Conservation (phyloP, 495 filamentous ascomycete genomes). For the Neurospora sp. region DNA sequence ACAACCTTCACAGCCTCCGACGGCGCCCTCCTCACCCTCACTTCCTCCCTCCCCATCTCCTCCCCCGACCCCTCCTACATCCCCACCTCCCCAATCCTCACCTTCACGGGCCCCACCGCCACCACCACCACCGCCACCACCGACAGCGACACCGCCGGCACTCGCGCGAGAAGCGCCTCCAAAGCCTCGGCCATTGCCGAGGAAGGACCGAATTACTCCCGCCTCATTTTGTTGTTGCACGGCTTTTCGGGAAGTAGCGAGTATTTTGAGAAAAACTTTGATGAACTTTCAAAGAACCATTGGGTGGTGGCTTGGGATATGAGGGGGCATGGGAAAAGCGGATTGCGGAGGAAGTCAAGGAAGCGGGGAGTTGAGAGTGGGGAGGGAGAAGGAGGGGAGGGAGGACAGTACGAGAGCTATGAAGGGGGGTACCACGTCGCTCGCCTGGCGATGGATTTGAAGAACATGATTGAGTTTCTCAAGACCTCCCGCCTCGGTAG, state of each 20-base stretch:
- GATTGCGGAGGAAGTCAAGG: neutral
- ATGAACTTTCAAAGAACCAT: conserved; percentile 8
- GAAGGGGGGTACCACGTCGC: conserved; percentile 34
- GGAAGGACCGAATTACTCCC: neutral
- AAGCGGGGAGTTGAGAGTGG: neutral
- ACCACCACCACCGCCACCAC: neutral
- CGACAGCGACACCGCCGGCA: neutral
- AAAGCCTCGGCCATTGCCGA: neutral
- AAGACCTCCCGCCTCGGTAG: conserved; percentile 9
- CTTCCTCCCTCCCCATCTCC: conserved; percentile 16
- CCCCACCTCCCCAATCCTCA: neutral
- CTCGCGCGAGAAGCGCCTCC: neutral
- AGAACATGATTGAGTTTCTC: conserved; percentile 16
- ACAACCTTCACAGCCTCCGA: conserved; percentile 21
- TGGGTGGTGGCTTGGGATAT: conserved; percentile 35
- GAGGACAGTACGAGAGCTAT: neutral
- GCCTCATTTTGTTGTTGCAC: conserved; percentile 28
- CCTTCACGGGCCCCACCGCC: neutral
- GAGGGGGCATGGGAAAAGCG: conserved; percentile 33
- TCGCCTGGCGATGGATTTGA: conserved; percentile 31
- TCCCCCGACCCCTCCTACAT: neutral
- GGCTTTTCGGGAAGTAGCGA: conserved; percentile 35
- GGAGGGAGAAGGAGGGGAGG: neutral
- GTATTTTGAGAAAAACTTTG: conserved; percentile 33
- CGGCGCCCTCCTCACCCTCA: conserved; percentile 20